Conservation (phyloP, 31 red algal genomes). For the Odonthalia washingtoniensis region DNA sequence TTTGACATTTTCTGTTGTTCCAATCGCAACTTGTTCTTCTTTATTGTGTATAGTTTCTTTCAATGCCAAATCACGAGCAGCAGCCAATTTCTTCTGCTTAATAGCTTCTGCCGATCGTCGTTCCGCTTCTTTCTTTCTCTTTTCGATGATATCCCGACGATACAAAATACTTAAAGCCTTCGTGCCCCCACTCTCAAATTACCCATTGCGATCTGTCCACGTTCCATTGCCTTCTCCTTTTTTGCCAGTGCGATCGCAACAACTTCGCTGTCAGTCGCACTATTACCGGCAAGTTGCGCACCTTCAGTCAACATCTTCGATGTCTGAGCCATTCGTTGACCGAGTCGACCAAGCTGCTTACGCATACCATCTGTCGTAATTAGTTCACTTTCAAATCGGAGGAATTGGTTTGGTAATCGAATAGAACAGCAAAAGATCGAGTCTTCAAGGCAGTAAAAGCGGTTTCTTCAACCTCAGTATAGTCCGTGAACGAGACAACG, state of each 20-base stretch:
- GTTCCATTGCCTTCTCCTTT: conserved; percentile 56
- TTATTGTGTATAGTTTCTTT: conserved; percentile 75
- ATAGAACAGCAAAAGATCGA: conserved; percentile 78
- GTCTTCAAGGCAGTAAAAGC: conserved; percentile 87
- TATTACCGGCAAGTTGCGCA: conserved; percentile 49
- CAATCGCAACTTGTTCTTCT: conserved; percentile 67
- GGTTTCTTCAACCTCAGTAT: conserved; percentile 84
- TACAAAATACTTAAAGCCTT: conserved; percentile 53
- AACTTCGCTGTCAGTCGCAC: conserved; percentile 57
- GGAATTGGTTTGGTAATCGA: conserved; percentile 89
- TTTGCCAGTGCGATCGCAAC: conserved; percentile 50
- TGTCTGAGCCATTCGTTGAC: conserved; percentile 62
- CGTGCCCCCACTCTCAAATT: conserved; percentile 49
- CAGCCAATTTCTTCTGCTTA: conserved; percentile 71
- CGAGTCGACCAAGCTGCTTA: conserved; percentile 75
- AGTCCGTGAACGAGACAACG: conserved; percentile 79
- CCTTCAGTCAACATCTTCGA: conserved; percentile 77
- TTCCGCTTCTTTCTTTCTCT: conserved; percentile 80
- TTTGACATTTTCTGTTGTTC: not conserved
- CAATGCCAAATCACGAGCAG: conserved; percentile 61
- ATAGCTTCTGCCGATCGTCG: conserved; percentile 67
- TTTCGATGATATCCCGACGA: conserved; percentile 75
- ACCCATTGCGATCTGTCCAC: too few species aligned
- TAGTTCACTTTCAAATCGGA: conserved; percentile 80
- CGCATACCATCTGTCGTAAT: conserved; percentile 87